Base-by-base conservation (phyloP, 2,329 filamentous ascomycete genomes). In the Pseudopithomyces maydicus region DNA sequence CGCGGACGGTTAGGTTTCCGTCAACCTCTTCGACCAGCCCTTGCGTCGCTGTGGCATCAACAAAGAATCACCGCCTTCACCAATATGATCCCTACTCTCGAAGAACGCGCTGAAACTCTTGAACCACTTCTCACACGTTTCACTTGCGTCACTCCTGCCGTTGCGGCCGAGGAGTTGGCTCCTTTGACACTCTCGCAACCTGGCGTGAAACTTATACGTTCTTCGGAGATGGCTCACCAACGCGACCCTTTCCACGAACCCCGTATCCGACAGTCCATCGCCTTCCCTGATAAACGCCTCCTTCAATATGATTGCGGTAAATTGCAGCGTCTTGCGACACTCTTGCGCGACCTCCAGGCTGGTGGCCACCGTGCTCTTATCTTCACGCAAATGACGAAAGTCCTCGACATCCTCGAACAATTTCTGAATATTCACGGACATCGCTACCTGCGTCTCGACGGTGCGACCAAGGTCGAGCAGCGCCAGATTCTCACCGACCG, bases 361-460 rank as follows among this genome's bases (percentile, higher is more conserved):
- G 92, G 92, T 38, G 92, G 93, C 1, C 95, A 98, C 70, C 91
- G 96, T 7, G 95, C 92, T 10, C 82, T 99, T 49, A 99, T 99
- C 73, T 99, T 99, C 77, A 98, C 96, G 0, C 95, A 99, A 72
- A 99, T 99, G 95, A 98, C 95, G 45, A 97, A 96, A 74, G 95
- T 98, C 44, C 84, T 99, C 17, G 94, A 99, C 74, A 96, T 99
- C 54, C 83, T 99, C 2, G 95, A 99, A 75, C 92, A 95, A 66
- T 99, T 99, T 72, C 85, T 99, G 65, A 98, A 97, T 72, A 97
- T 99, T 49, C 94, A 99, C 69, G 94, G 94, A 0, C 91, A 98
- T 79, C 95, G 96, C 54, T 99, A 99, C 72, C 85, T 99, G 17
- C 92, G 95, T 19, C 85, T 99, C 4, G 95, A 99, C 72, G 95